phyloP scores from a whole-genome alignment of 2,329 filamentous ascomycete species.

The Penicillium sumatraense region DNA sequence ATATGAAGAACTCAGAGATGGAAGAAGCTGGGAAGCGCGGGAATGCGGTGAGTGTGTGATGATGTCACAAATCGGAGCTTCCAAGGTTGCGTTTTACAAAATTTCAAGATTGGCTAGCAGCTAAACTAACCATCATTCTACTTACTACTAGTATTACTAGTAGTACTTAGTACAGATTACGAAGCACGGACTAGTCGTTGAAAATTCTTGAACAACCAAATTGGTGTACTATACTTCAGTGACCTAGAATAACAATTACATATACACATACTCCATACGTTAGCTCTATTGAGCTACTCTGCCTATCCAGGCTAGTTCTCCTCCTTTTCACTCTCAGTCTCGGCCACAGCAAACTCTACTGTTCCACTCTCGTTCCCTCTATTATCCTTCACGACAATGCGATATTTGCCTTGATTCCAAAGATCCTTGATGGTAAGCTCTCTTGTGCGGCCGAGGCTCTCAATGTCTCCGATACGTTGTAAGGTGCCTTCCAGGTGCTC shows the following conservation, averaged over 20 bases:
- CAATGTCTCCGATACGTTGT: slow-evolving; percentile 86
- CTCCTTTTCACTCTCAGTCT: slow-evolving; percentile 40
- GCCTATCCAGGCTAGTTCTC: no score
- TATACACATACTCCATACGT: no score
- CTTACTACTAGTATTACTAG: no score
- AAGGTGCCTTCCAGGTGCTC: slow-evolving; percentile 81
- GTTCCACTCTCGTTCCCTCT: slow-evolving; percentile 53
- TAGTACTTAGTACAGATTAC: no score
- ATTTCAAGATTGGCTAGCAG: no score
- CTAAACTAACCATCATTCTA: slow-evolving; percentile 10
- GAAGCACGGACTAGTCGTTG: no score
- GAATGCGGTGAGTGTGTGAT: slow-evolving; percentile 37
- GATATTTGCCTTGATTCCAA: slow-evolving; percentile 81
- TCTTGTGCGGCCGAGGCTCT: slow-evolving; percentile 88
- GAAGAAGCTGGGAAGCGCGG: slow-evolving; percentile 10
- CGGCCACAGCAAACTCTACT: slow-evolving; percentile 53
- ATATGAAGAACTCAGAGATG: not conserved
- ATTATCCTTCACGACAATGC: slow-evolving; percentile 58
- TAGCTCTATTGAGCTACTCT: no score
- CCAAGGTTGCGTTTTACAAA: slow-evolving; percentile 3
- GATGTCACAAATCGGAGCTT: slow-evolving; percentile 37
- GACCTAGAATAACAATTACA: no score
- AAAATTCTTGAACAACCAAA: no score
- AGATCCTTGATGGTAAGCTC: slow-evolving; percentile 96
- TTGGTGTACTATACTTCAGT: no score